These are phyloP conservation scores for Phylloporus sp. DNA, from an alignment of 768 basidiomycete genomes.

Conservation along the genomic window DNA sequence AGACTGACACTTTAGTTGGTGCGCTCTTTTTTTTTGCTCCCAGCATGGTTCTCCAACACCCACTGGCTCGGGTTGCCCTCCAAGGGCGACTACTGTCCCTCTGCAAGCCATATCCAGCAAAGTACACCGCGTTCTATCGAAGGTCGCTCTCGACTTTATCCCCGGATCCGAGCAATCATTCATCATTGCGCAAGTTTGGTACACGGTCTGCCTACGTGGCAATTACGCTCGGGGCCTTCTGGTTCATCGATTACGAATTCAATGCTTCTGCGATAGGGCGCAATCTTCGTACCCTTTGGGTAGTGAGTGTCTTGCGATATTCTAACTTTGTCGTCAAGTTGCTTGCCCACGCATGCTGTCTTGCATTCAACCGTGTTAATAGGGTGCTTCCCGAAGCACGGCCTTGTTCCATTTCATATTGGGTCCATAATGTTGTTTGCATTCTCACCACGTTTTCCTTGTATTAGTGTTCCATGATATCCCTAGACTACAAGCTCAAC, in stretches of 20 bases:
- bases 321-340: background rate
- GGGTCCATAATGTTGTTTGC: background rate
- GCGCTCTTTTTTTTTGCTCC: background rate
- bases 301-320: constrained; percentile 34
- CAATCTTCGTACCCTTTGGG: constrained; percentile 47
- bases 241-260: constrained; percentile 38
- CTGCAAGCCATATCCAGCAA: background rate
- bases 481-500: constrained; percentile 84
- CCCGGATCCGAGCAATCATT: background rate
- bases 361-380: background rate
- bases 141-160: background rate
- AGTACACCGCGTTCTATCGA: background rate
- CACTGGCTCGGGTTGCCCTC: background rate
- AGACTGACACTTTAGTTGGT: background rate
- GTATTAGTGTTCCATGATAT: constrained; percentile 61
- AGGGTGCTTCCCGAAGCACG: background rate
- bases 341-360: background rate
- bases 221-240: constrained; percentile 30
- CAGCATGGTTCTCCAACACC: constrained; percentile 4
- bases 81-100: background rate
- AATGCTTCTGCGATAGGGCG: constrained; percentile 48
- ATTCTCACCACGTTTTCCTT: background rate
- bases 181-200: constrained; percentile 10
- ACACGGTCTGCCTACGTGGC: constrained; percentile 25
- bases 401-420: background rate